A percentile compares a stretch with the other conserved stretches of the same genome.
Conservation (phyloP, 2,329 filamentous ascomycete genomes). For the Stachybotrys echinatus region DNA sequence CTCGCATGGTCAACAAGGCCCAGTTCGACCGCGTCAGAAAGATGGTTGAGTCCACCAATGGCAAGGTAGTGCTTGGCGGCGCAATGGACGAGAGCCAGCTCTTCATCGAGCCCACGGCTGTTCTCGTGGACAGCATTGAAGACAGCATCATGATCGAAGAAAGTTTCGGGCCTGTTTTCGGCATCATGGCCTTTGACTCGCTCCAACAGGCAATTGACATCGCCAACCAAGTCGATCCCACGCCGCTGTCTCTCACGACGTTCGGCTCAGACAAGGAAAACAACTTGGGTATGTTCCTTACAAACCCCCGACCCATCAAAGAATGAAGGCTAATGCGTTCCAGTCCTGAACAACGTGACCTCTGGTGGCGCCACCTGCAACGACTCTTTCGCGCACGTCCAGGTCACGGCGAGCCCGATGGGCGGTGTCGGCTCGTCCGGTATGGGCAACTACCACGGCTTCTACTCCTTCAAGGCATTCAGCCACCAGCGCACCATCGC, state of each 20-base stretch:
- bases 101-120: conserved; percentile 89
- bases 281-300: conserved; percentile 54
- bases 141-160: conserved; percentile 81
- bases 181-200: conserved; percentile 70
- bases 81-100: conserved; percentile 72
- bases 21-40: conserved; percentile 81
- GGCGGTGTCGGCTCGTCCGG: conserved; percentile 46
- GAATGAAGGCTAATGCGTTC: conserved; percentile 7
- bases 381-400: conserved; percentile 38
- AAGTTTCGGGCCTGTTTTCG: conserved; percentile 89
- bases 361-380: conserved; percentile 49
- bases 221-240: conserved; percentile 75
- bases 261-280: conserved; percentile 81
- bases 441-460: conserved; percentile 42
- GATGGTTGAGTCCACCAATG: conserved; percentile 80
- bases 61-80: conserved; percentile 84
- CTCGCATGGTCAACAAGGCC: conserved; percentile 71
- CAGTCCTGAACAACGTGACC: conserved; percentile 30
- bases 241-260: conserved; percentile 76
- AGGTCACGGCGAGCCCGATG: conserved; percentile 36
- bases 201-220: conserved; percentile 82
- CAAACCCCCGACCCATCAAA: not conserved
- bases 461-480: conserved; percentile 39
- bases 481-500: conserved; percentile 32
- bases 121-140: conserved; percentile 65